Evolutionary conservation across 306 rosid genomes (phyloP).

Genomic region (Senna tora): DNA sequence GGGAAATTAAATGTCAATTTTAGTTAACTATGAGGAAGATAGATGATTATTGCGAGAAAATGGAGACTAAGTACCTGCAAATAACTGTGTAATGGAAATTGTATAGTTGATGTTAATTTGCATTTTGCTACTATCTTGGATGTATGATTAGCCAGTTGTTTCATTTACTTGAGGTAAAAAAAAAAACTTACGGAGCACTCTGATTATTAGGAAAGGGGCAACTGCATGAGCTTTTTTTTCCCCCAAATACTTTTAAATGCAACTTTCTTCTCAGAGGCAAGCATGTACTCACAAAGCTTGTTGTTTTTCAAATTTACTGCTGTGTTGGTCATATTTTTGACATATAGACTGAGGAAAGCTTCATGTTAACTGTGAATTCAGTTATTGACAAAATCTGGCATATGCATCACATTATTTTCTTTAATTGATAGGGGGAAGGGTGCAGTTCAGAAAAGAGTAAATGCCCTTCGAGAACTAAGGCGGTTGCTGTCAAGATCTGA

Average conservation of each 20-base stretch:
- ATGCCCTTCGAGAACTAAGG: slow-evolving; percentile 78
- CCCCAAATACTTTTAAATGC: not conserved
- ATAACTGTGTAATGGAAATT: slow-evolving; percentile 12
- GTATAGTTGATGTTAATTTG: not conserved
- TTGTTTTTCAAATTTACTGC: not conserved
- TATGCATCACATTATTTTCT: slow-evolving; percentile 27
- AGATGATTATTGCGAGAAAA: not conserved
- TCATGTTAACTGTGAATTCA: slow-evolving; percentile 26
- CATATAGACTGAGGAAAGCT: slow-evolving; percentile 25
- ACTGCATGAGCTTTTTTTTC: not conserved
- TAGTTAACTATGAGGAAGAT: slow-evolving; percentile 15
- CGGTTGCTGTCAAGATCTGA: slow-evolving; percentile 83
- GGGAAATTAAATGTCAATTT: not conserved
- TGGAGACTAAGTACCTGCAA: not conserved
- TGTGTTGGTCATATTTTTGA: slow-evolving; percentile 25
- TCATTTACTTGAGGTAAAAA: not conserved
- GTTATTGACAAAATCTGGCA: slow-evolving; percentile 20
- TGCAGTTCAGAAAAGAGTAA: slow-evolving; percentile 75
- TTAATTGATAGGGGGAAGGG: slow-evolving; percentile 83
- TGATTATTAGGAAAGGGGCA: not conserved
- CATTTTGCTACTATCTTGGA: slow-evolving; percentile 11
- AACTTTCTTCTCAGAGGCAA: not conserved
- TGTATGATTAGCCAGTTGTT: not conserved
- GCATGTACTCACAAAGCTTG: not conserved
- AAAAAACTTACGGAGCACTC: slow-evolving; percentile 6